These are phyloP conservation scores for Cryptococcus amylolentus DNA, from an alignment of 1,284 basidiomycete species.

Conservation along the genomic window DNA sequence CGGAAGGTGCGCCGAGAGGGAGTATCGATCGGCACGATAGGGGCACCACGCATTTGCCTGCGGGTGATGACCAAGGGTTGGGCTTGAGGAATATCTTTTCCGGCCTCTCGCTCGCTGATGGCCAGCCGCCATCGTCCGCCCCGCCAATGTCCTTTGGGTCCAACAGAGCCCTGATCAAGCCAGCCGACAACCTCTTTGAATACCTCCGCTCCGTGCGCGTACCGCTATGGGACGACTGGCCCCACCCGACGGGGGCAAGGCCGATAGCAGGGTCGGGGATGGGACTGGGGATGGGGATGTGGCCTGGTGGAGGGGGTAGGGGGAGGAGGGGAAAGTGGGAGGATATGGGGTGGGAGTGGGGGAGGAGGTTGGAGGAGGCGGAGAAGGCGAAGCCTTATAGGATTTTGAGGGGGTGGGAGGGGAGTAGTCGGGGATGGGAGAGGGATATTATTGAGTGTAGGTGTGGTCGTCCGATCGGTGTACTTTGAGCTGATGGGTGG, in stretches of 20 bases:
- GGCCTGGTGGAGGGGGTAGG: conserved; percentile 5
- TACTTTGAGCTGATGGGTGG: not conserved
- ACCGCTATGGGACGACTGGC: conserved; percentile 37
- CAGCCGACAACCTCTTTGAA: conserved; percentile 35
- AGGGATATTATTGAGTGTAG: conserved; percentile 24
- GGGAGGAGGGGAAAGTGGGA: conserved; percentile 21
- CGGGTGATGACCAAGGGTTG: too few relatives aligned
- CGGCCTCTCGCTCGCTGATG: conserved; percentile 19
- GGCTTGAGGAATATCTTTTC: conserved; percentile 16
- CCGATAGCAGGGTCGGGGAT: not conserved
- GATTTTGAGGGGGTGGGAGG: conserved; percentile 21
- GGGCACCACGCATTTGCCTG: too few relatives aligned
- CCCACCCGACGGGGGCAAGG: not conserved
- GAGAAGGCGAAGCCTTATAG: conserved; percentile 16
- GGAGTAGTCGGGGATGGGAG: conserved; percentile 17
- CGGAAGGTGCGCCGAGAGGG: too few relatives aligned
- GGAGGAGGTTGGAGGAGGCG: conserved; percentile 16
- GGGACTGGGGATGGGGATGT: not conserved
- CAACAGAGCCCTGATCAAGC: conserved; percentile 7
- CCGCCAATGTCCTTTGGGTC: not conserved
- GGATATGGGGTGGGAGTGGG: conserved; percentile 39
- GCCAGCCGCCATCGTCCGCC: not conserved
- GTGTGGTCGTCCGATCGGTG: conserved; percentile 3
- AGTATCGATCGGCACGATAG: not conserved
- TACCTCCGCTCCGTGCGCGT: conserved; percentile 32